A percentile compares a stretch with the other conserved stretches of the same genome.
phyloP scores from a whole-genome alignment of 106 monocot genomes.

The Apostasia shenzhenica region DNA sequence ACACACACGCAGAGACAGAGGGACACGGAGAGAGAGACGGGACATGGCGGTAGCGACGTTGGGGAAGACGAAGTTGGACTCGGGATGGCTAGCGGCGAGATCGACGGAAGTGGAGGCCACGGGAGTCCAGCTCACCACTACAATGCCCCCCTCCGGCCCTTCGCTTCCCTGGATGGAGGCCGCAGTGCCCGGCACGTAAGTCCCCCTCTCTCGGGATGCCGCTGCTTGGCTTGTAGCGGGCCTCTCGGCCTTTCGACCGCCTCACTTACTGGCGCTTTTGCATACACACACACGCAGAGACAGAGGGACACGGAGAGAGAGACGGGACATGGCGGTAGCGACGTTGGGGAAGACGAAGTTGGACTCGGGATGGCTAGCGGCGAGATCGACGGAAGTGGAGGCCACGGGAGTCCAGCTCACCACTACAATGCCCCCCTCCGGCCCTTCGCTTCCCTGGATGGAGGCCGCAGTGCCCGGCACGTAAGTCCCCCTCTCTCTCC shows the following conservation, averaged over 20 bases:
- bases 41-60: constrained; percentile 3
- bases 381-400: constrained; percentile 75
- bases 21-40: not conserved
- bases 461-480: constrained; percentile 90
- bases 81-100: constrained; percentile 94
- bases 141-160: constrained; percentile 39
- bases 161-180: constrained; percentile 85
- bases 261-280: too few species aligned
- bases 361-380: constrained; percentile 93
- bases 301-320: constrained; percentile 6
- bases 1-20: not conserved
- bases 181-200: constrained; percentile 90
- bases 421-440: constrained; percentile 55
- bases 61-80: constrained; percentile 67
- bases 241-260: too few species aligned
- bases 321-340: not conserved
- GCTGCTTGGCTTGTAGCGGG: not conserved
- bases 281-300: too few species aligned
- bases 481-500: constrained; percentile 26
- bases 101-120: constrained; percentile 71
- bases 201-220: not conserved
- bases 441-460: constrained; percentile 69
- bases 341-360: constrained; percentile 55
- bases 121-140: constrained; percentile 86
- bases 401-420: constrained; percentile 80